phyloP scores from a whole-genome alignment of 805 yeast species.

The Spencermartinsiella europaea region DNA sequence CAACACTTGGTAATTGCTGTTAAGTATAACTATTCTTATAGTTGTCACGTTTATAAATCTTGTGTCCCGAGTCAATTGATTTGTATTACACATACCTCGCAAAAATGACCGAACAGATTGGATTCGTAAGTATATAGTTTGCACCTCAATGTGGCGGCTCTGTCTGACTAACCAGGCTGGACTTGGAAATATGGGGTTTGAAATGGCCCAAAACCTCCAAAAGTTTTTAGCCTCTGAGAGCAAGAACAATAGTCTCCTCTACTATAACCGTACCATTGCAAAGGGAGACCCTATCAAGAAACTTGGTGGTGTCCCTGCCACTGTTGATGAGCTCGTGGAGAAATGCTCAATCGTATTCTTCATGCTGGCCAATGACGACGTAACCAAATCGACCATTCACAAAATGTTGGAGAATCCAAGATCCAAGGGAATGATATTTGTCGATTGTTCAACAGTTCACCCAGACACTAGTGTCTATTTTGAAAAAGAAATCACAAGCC shows the following conservation, averaged over 20 bases:
- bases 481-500: slow-evolving; percentile 8
- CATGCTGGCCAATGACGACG: slow-evolving; percentile 17
- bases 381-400: slow-evolving; percentile 9
- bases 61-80: too few species aligned
- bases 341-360: slow-evolving; percentile 14
- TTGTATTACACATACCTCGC: too few species aligned
- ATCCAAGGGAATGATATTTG: slow-evolving; percentile 22
- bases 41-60: too few species aligned
- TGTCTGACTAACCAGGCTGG: too few species aligned
- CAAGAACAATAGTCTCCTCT: slow-evolving; percentile 6
- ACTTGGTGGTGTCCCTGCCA: slow-evolving; percentile 14
- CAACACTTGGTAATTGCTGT: too few species aligned
- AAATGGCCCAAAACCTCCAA: neutral
- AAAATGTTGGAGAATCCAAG: neutral
- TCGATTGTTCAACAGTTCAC: slow-evolving; percentile 26
- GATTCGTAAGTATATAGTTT: neutral
- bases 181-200: neutral
- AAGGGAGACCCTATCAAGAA: slow-evolving; percentile 15
- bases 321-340: slow-evolving; percentile 10
- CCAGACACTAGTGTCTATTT: slow-evolving; percentile 25
- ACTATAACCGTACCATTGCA: slow-evolving; percentile 15
- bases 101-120: neutral
- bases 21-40: too few species aligned
- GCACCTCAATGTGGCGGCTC: too few species aligned
- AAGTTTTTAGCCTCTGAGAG: neutral